Evolutionary conservation across 1,284 basidiomycete species (phyloP), one percentile per base, ranked within the genome.

Genomic region (Meripilus lineatus): DNA sequence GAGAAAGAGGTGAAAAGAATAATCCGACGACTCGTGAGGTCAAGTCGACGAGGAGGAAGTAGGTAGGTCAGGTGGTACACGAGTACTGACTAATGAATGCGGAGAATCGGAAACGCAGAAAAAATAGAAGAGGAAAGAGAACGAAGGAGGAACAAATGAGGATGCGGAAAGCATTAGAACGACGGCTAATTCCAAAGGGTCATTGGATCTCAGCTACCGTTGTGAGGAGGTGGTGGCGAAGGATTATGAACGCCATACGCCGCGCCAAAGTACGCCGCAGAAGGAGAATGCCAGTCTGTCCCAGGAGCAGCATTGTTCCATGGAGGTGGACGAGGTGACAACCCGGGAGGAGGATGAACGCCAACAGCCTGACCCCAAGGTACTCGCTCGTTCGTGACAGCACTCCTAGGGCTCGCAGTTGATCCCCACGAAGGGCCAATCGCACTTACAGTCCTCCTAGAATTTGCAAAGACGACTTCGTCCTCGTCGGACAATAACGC

Each of bases 401-500:
- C 52, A 5, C 51, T 54, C 8, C 72, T 67, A 14, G 77, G 74
- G 45, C 69, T 75, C 21, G 71, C 53, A 5, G 66, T 64, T 74
- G 75, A 75, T 1, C 62, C 69, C 44, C 69, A 69, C n/a, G 70
- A 69, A 8, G 71, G 64, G 10, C 64, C 60, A 22, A 68, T 64
- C 28, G 72, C 67, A 26, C 63, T 54, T 50, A 64, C 63, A 15
- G 68, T 61, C 32, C 78, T 63, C 32, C 77, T 66, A 15, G 68
- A 67, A 7, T 69, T 65, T 11, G 71, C 69, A 13, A 67, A 59
- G 11, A 88, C 73, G n/a, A 88, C 81, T 54, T 88, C 86, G 57
- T 89, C 86, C 50, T 86, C 85, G 45, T 87, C 84, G 5, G 83
- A 75, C 3, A 78, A 75, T 32, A 89, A 70, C 13, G 86, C 84